Conservation (phyloP, 139 green algal species). For the Chlamydomonas schloesseri region DNA sequence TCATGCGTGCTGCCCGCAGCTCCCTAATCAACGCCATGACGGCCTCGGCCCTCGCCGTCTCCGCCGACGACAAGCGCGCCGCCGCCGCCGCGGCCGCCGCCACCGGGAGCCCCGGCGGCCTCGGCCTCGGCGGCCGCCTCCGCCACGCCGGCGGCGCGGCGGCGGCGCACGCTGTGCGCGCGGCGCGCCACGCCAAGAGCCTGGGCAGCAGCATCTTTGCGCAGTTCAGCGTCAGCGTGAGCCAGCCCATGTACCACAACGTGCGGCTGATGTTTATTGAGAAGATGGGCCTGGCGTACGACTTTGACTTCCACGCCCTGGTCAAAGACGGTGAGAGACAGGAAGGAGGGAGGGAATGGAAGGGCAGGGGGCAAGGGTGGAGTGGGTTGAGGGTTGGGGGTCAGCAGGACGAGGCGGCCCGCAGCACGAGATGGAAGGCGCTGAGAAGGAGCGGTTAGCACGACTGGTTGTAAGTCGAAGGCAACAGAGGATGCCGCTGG, state of each 20-base stretch:
- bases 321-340: slow-evolving; percentile 14
- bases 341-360: neutral
- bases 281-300: slow-evolving; percentile 43
- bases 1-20: neutral
- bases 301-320: slow-evolving; percentile 42
- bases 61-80: neutral
- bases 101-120: too few relatives aligned
- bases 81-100: neutral
- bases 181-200: too few relatives aligned
- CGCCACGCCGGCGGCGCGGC: too few relatives aligned
- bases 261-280: slow-evolving; percentile 39
- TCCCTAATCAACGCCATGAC: slow-evolving; percentile 18
- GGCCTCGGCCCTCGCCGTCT: neutral
- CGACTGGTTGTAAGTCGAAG: too few relatives aligned
- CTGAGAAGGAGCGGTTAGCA: too few relatives aligned
- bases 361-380: neutral
- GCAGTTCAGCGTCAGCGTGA: slow-evolving; percentile 23
- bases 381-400: neutral
- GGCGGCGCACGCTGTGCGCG: too few relatives aligned
- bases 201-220: too few relatives aligned
- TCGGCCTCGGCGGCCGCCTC: neutral
- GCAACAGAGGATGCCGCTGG: too few relatives aligned
- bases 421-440: neutral
- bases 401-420: neutral
- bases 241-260: slow-evolving; percentile 48